These are phyloP conservation scores for Carallia pectinifolia DNA, from an alignment of 345 rosid species.

Conservation along the genomic window DNA sequence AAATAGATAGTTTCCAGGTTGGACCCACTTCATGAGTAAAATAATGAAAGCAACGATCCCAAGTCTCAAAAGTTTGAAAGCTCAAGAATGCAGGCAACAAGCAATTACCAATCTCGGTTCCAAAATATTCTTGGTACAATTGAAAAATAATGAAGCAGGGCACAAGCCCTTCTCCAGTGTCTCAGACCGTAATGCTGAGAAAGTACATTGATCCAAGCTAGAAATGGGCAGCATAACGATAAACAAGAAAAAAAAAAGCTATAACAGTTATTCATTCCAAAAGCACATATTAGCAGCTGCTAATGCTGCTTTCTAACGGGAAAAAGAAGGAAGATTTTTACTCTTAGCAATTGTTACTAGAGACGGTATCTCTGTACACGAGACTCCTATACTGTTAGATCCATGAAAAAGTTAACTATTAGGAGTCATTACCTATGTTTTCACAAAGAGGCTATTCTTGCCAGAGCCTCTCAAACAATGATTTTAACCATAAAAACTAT, in stretches of 20 bases:
- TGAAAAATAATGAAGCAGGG: too few species aligned
- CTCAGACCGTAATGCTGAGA: neutral
- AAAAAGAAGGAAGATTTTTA: constrained; percentile 13
- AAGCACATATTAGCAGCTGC: constrained; percentile 8
- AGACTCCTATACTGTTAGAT: too few species aligned
- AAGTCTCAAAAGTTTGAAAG: neutral
- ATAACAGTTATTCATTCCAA: neutral
- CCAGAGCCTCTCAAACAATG: constrained; percentile 16
- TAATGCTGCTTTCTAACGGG: constrained; percentile 8
- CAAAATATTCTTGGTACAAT: neutral
- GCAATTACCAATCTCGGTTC: too few species aligned
- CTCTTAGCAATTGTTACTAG: constrained; percentile 28
- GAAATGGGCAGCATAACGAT: neutral
- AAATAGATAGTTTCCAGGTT: neutral
- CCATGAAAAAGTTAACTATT: too few species aligned
- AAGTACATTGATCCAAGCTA: neutral
- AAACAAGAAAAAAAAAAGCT: neutral
- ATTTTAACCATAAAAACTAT: constrained; percentile 27
- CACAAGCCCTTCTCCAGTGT: neutral
- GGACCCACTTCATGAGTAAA: neutral
- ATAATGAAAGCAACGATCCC: neutral
- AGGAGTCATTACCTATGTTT: too few species aligned
- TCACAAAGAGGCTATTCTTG: too few species aligned
- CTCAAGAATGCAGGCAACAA: neutral
- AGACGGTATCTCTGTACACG: neutral